A percentile compares a stretch with the other conserved stretches of the same genome.
These are phyloP conservation scores for Agaricales sp. DNA, from an alignment of 1,284 basidiomycete genomes.

Conservation along the genomic window DNA sequence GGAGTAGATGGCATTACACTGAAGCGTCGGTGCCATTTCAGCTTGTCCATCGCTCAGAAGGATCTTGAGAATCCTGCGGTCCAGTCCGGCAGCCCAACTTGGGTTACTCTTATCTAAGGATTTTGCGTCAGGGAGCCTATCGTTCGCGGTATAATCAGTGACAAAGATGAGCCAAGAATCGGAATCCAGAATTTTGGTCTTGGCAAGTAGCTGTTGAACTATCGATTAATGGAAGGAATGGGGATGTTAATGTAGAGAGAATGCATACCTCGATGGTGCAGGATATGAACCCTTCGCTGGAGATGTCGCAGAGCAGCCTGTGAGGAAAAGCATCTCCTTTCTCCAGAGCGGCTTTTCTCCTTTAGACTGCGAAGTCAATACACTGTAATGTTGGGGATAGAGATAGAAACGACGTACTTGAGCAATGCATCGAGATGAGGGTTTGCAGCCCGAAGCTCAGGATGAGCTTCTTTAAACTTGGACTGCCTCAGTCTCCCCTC, in stretches of 20 bases:
- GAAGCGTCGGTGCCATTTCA: background rate
- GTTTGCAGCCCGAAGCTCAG: background rate
- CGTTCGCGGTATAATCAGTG: background rate
- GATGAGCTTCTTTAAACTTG: background rate
- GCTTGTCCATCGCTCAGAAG: background rate
- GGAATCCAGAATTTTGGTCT: background rate
- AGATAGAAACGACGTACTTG: background rate
- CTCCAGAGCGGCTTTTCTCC: background rate
- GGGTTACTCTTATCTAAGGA: background rate
- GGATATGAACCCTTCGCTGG: background rate
- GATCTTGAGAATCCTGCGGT: background rate
- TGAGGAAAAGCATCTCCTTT: background rate
- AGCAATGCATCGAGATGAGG: background rate
- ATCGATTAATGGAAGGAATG: background rate
- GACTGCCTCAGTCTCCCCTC: constrained; percentile 36
- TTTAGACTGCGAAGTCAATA: too few species aligned
- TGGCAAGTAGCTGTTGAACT: background rate
- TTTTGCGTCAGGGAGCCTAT: background rate
- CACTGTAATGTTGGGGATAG: background rate
- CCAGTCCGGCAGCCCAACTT: background rate
- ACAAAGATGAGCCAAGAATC: background rate
- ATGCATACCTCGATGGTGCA: background rate
- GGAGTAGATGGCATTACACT: background rate
- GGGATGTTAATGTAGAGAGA: background rate
- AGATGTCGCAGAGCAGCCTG: background rate